Percentiles rank a stretch among this genome's conserved stretches.
Evolutionary conservation across 345 rosid genomes (phyloP).

Genomic region (Citrus maxima): DNA sequence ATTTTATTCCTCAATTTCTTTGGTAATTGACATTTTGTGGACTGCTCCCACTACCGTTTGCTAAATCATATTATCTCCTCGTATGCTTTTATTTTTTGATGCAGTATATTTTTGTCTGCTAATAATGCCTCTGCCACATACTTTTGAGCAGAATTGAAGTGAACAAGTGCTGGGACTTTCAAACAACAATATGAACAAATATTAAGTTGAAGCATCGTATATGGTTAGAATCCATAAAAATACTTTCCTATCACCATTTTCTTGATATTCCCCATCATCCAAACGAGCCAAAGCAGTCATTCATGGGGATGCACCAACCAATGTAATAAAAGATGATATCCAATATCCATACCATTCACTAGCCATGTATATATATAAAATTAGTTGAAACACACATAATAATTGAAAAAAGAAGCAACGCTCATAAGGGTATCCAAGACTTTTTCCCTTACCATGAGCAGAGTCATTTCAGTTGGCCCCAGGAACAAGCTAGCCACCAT

Average conservation of each 20-base stretch:
- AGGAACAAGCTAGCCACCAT: neutral
- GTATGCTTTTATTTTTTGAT: neutral
- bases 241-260: neutral
- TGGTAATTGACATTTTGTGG: constrained; percentile 11
- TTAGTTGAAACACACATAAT: too few relatives aligned
- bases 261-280: neutral
- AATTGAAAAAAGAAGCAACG: too few relatives aligned
- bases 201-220: too few relatives aligned
- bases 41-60: neutral
- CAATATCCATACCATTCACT: too few relatives aligned
- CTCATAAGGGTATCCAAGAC: too few relatives aligned
- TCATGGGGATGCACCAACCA: neutral
- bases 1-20: constrained; percentile 8
- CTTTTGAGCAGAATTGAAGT: neutral
- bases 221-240: neutral
- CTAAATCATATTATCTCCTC: neutral
- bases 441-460: neutral
- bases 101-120: neutral
- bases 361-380: too few relatives aligned
- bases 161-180: neutral
- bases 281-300: neutral
- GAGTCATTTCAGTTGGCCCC: neutral
- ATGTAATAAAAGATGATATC: neutral
- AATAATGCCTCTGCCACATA: neutral
- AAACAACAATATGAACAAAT: too few relatives aligned